A percentile compares a stretch with the other conserved stretches of the same genome.
These are phyloP conservation scores for Cucurbita pepo DNA, from an alignment of 306 rosid species.

Conservation along the genomic window DNA sequence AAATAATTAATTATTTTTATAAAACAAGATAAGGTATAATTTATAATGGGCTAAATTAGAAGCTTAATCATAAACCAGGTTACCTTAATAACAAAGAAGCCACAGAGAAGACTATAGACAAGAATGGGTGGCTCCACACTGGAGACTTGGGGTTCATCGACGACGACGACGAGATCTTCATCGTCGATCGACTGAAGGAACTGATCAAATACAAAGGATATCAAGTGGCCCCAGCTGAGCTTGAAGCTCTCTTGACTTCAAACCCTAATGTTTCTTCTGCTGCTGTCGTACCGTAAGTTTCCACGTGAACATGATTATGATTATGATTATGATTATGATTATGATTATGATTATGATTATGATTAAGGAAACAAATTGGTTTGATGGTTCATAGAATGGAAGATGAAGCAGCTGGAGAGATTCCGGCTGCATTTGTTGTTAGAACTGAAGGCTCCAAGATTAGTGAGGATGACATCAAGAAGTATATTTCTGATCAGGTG, in stretches of 20 bases:
- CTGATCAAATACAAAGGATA: slow-evolving; percentile 79
- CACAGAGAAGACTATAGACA: slow-evolving; percentile 48
- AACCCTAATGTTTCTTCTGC: slow-evolving; percentile 51
- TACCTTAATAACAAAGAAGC: slow-evolving; percentile 56
- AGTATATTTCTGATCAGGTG: slow-evolving; percentile 7
- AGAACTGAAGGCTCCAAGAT: slow-evolving; percentile 4
- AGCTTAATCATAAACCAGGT: slow-evolving; percentile 14
- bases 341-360: no score
- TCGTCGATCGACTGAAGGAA: slow-evolving; percentile 71
- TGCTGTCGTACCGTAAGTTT: slow-evolving; percentile 65
- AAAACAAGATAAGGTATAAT: no score
- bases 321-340: no score
- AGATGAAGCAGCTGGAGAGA: slow-evolving; percentile 8
- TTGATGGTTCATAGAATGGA: background rate
- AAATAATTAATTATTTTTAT: background rate
- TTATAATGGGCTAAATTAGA: no score
- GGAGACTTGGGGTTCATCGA: slow-evolving; percentile 68
- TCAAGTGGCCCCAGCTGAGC: slow-evolving; percentile 87
- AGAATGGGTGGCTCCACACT: slow-evolving; percentile 73
- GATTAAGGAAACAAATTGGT: background rate
- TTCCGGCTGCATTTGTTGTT: slow-evolving; percentile 11
- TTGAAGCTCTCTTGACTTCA: slow-evolving; percentile 60
- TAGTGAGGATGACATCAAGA: slow-evolving; percentile 3
- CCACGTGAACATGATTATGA: background rate
- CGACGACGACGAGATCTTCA: slow-evolving; percentile 68